Conservation (phyloP, 176 grass and related monocot species). For the Avena insularis region DNA sequence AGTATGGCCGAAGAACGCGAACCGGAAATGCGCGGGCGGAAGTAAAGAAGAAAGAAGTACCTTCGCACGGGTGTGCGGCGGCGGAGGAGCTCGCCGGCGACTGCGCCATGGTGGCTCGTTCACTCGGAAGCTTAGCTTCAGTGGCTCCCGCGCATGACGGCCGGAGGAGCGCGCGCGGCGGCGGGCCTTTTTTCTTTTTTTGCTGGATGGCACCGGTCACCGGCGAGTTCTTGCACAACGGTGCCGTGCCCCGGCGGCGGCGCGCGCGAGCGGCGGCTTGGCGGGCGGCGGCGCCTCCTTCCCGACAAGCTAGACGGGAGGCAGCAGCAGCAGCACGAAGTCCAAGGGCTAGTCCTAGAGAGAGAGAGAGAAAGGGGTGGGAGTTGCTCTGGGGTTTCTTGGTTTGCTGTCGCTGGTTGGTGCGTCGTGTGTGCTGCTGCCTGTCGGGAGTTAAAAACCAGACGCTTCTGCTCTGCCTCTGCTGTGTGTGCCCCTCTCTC, state of each 20-base stretch:
- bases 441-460: slow-evolving; percentile 51
- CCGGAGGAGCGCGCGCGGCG: neutral
- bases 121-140: slow-evolving; percentile 23
- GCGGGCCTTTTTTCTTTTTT: neutral
- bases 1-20: neutral
- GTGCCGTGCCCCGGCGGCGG: slow-evolving; percentile 18
- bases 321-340: slow-evolving; percentile 42
- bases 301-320: slow-evolving; percentile 33
- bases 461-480: slow-evolving; percentile 30
- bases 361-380: slow-evolving; percentile 21
- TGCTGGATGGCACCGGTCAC: neutral
- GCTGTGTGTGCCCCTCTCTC: neutral
- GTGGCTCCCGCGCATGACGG: slow-evolving; percentile 33
- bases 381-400: neutral
- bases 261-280: neutral
- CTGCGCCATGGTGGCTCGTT: slow-evolving; percentile 49
- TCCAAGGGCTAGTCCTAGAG: slow-evolving; percentile 26
- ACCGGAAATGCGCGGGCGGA: neutral
- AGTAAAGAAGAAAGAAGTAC: slow-evolving; percentile 21
- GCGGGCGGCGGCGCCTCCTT: slow-evolving; percentile 29
- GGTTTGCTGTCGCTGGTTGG: slow-evolving; percentile 30
- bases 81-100: slow-evolving; percentile 46
- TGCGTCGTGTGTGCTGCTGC: slow-evolving; percentile 42
- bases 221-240: neutral
- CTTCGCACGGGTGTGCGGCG: slow-evolving; percentile 48